Base-by-base conservation (phyloP, 2,329 filamentous ascomycete species). In the Arthroderma sp. region DNA sequence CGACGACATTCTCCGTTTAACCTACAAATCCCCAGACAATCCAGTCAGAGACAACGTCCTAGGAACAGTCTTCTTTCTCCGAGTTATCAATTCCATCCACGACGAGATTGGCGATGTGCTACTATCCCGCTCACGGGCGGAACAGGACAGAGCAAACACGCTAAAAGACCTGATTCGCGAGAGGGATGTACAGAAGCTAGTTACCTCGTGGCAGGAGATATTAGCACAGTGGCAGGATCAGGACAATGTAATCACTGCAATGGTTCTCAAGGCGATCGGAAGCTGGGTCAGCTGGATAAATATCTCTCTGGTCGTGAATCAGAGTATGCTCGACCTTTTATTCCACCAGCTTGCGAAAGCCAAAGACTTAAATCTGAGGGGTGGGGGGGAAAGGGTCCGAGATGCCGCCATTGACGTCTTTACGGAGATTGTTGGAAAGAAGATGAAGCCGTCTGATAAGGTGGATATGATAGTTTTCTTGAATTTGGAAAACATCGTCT, bases 211-310 rank as follows among this genome's bases (percentile, higher is more conserved):
- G 93, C 88, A 93, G 71, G 87, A 95, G 67, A 86, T 98, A 47
- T 79, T 98, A 57, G 79, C 82, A 9, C 82, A 85, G 66, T 97
- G 91, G 80, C 78, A 79, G 63, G 81, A 82, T 57, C 80, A 83
- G 58, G 82, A 86, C 63, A 84, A 90, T 66, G 70, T 74, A 43
- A 80, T 97, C 58, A 80, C 95, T 44, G 90, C 96, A 70, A 84
- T 94, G 79, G 91, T 88, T 65, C 79, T 98, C 56, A 89, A 86
- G 72, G 86, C 90, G n/a, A 83, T 98, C 63, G 90, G 89, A 38
- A 93, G 91, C 70, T 98, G 93, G 91, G 90, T 95, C 60, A 94
- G 90, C 79, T 98, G 93, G 93, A 95, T 94, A 67, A 93, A 97
- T 68, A 97, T 98, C 65, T 87, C 87, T 54, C 78, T 98, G 58